phyloP scores from a whole-genome alignment of 2,329 filamentous ascomycete genomes.

The Penicillium nordicum region DNA sequence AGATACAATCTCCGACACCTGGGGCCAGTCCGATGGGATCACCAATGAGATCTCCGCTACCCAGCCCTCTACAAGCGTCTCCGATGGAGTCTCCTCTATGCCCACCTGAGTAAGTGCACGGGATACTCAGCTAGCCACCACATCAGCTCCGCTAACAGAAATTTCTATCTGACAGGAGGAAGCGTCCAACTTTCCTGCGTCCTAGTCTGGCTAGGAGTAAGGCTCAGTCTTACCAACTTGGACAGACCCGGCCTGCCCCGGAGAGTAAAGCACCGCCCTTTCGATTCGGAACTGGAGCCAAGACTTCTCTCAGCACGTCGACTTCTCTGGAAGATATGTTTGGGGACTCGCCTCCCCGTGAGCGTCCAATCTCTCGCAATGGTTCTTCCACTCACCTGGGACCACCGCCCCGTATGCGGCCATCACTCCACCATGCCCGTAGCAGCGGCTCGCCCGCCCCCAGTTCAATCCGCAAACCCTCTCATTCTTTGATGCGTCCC shows the following conservation, averaged over 20 bases:
- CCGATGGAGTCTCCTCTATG: conserved; percentile 34
- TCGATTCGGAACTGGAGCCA: conserved; percentile 63
- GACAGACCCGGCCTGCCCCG: conserved; percentile 58
- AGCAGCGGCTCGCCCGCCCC: conserved; percentile 73
- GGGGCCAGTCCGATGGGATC: conserved; percentile 48
- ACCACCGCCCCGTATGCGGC: conserved; percentile 60
- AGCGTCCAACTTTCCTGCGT: conserved; percentile 66
- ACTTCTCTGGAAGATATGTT: conserved; percentile 79
- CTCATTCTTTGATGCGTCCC: conserved; percentile 68
- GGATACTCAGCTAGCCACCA: neutral
- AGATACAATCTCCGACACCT: conserved; percentile 70
- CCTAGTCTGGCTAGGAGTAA: conserved; percentile 74
- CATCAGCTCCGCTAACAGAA: conserved; percentile 18
- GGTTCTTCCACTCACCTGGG: conserved; percentile 57
- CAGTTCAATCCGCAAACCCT: conserved; percentile 67
- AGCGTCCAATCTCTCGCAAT: conserved; percentile 60
- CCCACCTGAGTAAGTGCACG: conserved; percentile 36
- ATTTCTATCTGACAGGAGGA: conserved; percentile 50
- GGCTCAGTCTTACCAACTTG: conserved; percentile 65
- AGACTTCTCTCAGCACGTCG: conserved; percentile 54
- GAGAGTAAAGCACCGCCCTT: conserved; percentile 70
- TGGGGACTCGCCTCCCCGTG: conserved; percentile 71
- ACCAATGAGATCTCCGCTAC: conserved; percentile 32
- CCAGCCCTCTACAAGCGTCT: conserved; percentile 42
- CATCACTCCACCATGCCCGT: conserved; percentile 60